These are phyloP conservation scores for Halophytophthora batemanensis DNA, from an alignment of 352 stramenopile genomes.

Conservation along the genomic window DNA sequence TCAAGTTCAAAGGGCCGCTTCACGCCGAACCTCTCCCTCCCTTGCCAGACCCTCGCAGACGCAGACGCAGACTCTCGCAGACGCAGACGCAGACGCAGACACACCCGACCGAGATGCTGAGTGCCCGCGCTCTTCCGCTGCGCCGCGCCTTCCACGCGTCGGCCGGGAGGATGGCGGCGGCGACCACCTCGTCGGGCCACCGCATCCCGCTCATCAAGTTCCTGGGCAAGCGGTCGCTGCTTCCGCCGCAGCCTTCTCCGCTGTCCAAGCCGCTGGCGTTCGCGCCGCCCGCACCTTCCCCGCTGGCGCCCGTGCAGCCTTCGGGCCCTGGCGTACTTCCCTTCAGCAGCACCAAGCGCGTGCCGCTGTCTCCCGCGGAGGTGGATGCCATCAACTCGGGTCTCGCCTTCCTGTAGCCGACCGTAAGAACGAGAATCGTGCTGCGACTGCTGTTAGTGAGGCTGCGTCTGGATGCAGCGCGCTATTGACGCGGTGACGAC, in stretches of 20 bases:
- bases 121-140: constrained; percentile 8
- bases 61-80: no score
- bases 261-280: constrained; percentile 18
- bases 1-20: no score
- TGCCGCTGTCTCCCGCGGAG: constrained; percentile 62
- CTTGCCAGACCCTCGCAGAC: no score
- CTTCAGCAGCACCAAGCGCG: constrained; percentile 60
- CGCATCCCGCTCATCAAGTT: constrained; percentile 69
- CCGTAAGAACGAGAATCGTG: neutral
- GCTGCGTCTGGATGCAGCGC: no score
- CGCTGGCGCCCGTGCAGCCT: constrained; percentile 34
- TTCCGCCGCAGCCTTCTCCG: constrained; percentile 36
- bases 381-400: constrained; percentile 81
- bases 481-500: neutral
- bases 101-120: constrained; percentile 23
- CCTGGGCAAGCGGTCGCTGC: constrained; percentile 66
- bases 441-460: no score
- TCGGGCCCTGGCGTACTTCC: constrained; percentile 63
- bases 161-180: constrained; percentile 26
- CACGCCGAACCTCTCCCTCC: no score
- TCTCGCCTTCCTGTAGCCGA: constrained; percentile 64
- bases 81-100: no score
- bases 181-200: constrained; percentile 21
- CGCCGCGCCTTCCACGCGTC: constrained; percentile 51
- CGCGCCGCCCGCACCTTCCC: constrained; percentile 14